These are phyloP conservation scores for Penicillium aurantiogriseum DNA, from an alignment of 2,329 filamentous ascomycete genomes.

Conservation along the genomic window DNA sequence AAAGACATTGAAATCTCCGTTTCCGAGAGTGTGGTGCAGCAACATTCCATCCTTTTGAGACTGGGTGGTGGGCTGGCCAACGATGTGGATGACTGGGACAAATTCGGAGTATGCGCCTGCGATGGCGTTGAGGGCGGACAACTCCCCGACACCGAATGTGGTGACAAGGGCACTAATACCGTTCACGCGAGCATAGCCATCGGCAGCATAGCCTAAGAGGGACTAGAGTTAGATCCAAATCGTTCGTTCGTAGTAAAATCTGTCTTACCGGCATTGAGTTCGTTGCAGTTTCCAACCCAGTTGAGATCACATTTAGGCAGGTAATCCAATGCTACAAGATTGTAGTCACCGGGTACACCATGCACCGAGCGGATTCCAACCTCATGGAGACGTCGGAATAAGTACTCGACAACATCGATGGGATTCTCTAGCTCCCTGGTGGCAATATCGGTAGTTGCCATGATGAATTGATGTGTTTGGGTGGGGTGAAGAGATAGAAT, in stretches of 20 bases:
- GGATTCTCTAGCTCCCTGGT: constrained; percentile 46
- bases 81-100: constrained; percentile 65
- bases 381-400: constrained; percentile 51
- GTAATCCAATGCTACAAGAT: constrained; percentile 61
- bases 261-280: constrained; percentile 55
- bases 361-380: constrained; percentile 51
- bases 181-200: constrained; percentile 73
- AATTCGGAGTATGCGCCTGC: constrained; percentile 74
- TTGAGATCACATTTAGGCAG: constrained; percentile 53
- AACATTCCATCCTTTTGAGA: constrained; percentile 48
- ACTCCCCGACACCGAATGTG: constrained; percentile 69
- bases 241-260: background rate
- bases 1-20: constrained; percentile 81
- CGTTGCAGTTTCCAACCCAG: constrained; percentile 63
- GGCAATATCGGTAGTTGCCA: constrained; percentile 43
- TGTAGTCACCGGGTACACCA: constrained; percentile 64
- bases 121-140: constrained; percentile 69
- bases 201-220: constrained; percentile 65
- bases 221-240: background rate
- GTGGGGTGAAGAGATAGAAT: background rate
- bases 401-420: constrained; percentile 49
- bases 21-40: constrained; percentile 68
- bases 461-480: constrained; percentile 5
- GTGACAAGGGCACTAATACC: constrained; percentile 69
- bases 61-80: constrained; percentile 53